Evolutionary conservation across 1,284 basidiomycete species (phyloP).

Genomic region (Hypsizygus ulmarius): DNA sequence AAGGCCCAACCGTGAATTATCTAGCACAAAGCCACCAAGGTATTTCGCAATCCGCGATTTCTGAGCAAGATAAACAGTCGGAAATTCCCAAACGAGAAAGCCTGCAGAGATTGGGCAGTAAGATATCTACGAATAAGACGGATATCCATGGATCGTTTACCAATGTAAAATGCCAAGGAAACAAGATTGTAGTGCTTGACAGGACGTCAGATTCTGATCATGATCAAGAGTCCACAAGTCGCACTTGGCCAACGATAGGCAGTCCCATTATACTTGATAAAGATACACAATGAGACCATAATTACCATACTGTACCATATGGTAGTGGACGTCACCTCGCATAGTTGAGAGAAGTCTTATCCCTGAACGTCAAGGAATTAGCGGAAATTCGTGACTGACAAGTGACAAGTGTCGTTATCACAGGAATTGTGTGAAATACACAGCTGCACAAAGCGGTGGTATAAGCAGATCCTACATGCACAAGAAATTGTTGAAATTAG

Average conservation of each 20-base stretch:
- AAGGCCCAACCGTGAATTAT: background rate
- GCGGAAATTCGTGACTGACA: background rate
- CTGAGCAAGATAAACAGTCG: slow-evolving; percentile 65
- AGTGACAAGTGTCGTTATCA: slow-evolving; percentile 27
- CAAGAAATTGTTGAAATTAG: background rate
- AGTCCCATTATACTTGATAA: slow-evolving; percentile 58
- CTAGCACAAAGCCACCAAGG: slow-evolving; percentile 39
- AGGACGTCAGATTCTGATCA: background rate
- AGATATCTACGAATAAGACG: background rate
- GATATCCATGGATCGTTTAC: slow-evolving; percentile 27
- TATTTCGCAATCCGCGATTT: slow-evolving; percentile 60
- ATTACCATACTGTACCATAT: background rate
- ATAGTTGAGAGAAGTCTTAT: slow-evolving; percentile 69
- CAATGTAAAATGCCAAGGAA: slow-evolving; percentile 65
- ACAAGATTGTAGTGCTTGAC: slow-evolving; percentile 58
- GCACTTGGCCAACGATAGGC: slow-evolving; percentile 58
- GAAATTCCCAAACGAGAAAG: slow-evolving; percentile 63
- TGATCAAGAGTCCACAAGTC: background rate
- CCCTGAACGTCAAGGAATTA: slow-evolving; percentile 34
- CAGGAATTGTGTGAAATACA: slow-evolving; percentile 68
- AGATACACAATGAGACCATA: slow-evolving; percentile 7
- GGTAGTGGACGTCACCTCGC: slow-evolving; percentile 43
- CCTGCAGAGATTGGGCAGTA: slow-evolving; percentile 33
- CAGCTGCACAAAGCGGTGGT: slow-evolving; percentile 59
- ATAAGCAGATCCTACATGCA: slow-evolving; percentile 50